These are phyloP conservation scores for Trypanosoma congolense DNA, from an alignment of 208 protist genomes.

Conservation along the genomic window DNA sequence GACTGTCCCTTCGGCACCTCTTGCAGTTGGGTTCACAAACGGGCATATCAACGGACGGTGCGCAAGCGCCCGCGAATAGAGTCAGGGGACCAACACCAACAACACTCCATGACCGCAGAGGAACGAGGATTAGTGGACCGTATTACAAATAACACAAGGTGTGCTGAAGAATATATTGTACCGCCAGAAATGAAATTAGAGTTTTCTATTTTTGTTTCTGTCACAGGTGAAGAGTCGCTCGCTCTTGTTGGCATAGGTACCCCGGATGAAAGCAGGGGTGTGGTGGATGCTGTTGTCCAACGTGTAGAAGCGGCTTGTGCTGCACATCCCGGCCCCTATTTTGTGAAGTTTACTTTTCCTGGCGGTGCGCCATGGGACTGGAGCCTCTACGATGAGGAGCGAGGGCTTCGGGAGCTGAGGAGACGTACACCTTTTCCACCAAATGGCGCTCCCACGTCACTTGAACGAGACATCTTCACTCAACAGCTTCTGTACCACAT, in stretches of 20 bases:
- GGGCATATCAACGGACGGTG: conserved; percentile 57
- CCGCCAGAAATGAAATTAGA: conserved; percentile 16
- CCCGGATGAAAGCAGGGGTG: not conserved
- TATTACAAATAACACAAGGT: conserved; percentile 23
- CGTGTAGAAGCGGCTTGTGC: conserved; percentile 16
- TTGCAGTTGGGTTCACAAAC: conserved; percentile 61
- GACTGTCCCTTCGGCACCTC: conserved; percentile 77
- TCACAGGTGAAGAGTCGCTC: conserved; percentile 15
- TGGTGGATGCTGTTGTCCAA: conserved; percentile 8
- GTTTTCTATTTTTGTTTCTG: conserved; percentile 32
- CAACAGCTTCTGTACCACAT: conserved; percentile 66
- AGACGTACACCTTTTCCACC: conserved; percentile 51
- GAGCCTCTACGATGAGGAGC: conserved; percentile 32
- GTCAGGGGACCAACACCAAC: not conserved
- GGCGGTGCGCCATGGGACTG: conserved; percentile 85
- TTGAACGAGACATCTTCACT: conserved; percentile 72
- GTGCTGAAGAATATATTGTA: conserved; percentile 17
- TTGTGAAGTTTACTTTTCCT: conserved; percentile 64
- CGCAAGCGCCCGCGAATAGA: conserved; percentile 59
- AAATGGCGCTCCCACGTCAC: conserved; percentile 72
- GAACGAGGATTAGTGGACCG: conserved; percentile 28
- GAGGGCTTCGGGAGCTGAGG: conserved; percentile 42
- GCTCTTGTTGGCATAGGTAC: conserved; percentile 5
- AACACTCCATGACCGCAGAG: conserved; percentile 26
- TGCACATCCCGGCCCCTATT: conserved; percentile 24